Conservation (phyloP, 495 filamentous ascomycete genomes). For the Xylona heveae region DNA sequence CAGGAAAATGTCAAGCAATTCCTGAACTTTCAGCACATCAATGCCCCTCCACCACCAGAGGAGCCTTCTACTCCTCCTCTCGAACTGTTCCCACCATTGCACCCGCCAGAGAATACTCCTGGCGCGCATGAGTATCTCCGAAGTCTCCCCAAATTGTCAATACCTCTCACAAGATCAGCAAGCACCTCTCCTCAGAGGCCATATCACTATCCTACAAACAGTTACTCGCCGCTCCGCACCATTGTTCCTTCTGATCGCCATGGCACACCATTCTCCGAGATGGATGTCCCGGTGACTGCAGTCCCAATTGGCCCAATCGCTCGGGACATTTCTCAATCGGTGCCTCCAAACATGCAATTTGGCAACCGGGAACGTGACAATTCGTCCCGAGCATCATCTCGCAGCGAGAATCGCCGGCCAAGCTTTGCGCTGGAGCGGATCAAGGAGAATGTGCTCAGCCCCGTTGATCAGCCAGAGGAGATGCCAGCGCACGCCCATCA, state of each 20-base stretch:
- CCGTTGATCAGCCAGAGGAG: slow-evolving; percentile 1
- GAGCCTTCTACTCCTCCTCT: slow-evolving; percentile 11
- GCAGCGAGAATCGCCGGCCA: slow-evolving; percentile 3
- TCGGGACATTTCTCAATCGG: slow-evolving; percentile 62
- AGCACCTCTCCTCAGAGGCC: slow-evolving; percentile 12
- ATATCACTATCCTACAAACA: slow-evolving; percentile 11
- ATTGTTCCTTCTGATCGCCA: slow-evolving; percentile 20
- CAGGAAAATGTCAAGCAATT: slow-evolving; percentile 85
- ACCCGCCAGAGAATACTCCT: slow-evolving; percentile 15
- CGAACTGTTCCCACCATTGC: slow-evolving; percentile 17
- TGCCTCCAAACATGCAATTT: slow-evolving; percentile 80
- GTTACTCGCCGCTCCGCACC: slow-evolving; percentile 10
- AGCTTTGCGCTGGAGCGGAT: slow-evolving; percentile 6
- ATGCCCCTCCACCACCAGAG: slow-evolving; percentile 1
- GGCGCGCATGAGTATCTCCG: slow-evolving; percentile 28
- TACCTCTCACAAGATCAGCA: slow-evolving; percentile 18
- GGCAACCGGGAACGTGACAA: too few species aligned
- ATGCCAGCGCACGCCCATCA: neutral
- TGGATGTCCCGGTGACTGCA: slow-evolving; percentile 72
- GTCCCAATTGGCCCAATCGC: slow-evolving; percentile 44
- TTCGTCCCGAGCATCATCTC: too few species aligned
- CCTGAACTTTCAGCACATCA: slow-evolving; percentile 52
- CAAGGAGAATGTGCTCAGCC: slow-evolving; percentile 8
- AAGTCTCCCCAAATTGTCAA: slow-evolving; percentile 33
- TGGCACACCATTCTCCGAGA: slow-evolving; percentile 65